Evolutionary conservation across 2,329 filamentous ascomycete species (phyloP), one percentile per base, ranked within the genome.

Genomic region (Sphaerulina populicola): DNA sequence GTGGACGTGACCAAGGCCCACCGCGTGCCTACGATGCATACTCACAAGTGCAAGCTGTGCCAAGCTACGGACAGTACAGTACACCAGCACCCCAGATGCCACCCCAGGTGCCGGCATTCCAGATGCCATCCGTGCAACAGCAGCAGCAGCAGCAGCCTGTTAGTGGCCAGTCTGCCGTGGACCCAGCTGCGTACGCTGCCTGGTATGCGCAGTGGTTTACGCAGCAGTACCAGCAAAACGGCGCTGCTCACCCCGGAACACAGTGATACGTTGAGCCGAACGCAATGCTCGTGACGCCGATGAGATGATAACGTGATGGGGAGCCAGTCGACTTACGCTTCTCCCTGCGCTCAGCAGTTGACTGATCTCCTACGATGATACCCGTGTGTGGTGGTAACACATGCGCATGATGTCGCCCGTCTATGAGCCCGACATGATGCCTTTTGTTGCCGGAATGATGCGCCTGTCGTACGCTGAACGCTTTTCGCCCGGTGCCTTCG

Each of bases 1-100:
- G 59, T 38, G 59, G 49, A 42, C 54, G 55, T 60, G 58, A 60
- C 38, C 53, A 56, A 52, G 58, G 58, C 54, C 67, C 68, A 62
- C 66, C 68, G 55, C 46, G 39, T 49, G 67, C 60, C 57, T 64
- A 65, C 55, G 66, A 69, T 55, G 66, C 64, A 55, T 75, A 76
- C 71, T 73, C 72, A 73, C 73, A 76, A 56, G 66, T 66, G 55
- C 69, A 65, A 56, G 67, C 73, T 61, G 57, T 62, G 53, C 58
- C 60, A 41, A 57, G 58, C 23, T 66, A 64, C 37, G 62, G 61
- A 46, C 60, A 62, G 51, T 66, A 64, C 43, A 59, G 53, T 46
- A 54, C 55, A 23, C 38, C 59, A 57, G 56, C 55, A 38, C 57
- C 51, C 21, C 61, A 61, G 47, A 60, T 60, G 10, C 57, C 62